Conservation (phyloP, 176 grass and related monocot genomes). For the Oryza brachyantha region DNA sequence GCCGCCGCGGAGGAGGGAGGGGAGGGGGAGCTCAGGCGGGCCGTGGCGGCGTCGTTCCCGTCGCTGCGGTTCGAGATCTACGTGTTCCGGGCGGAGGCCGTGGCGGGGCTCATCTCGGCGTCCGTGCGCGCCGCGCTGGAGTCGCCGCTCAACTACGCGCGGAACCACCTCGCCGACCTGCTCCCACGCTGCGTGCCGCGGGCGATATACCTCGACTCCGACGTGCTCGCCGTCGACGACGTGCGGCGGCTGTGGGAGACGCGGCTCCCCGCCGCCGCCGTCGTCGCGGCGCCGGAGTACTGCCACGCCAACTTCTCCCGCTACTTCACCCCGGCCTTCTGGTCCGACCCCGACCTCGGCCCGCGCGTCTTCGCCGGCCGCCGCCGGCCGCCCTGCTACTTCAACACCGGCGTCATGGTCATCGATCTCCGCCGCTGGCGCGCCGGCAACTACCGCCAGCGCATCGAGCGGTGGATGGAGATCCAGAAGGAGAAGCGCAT, state of each 20-base stretch:
- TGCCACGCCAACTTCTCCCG: slow-evolving; percentile 95
- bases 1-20: neutral
- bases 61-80: slow-evolving; percentile 84
- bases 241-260: slow-evolving; percentile 69
- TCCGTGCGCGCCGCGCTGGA: slow-evolving; percentile 79
- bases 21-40: slow-evolving; percentile 22
- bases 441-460: slow-evolving; percentile 49
- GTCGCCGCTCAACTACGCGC: slow-evolving; percentile 75
- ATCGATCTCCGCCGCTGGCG: slow-evolving; percentile 70
- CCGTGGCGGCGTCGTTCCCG: slow-evolving; percentile 65
- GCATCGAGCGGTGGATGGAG: slow-evolving; percentile 75
- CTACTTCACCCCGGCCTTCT: slow-evolving; percentile 85
- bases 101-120: slow-evolving; percentile 70
- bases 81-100: slow-evolving; percentile 45
- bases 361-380: slow-evolving; percentile 47
- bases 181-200: slow-evolving; percentile 74
- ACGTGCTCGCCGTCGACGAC: slow-evolving; percentile 77
- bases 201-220: slow-evolving; percentile 92
- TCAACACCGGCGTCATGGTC: slow-evolving; percentile 97
- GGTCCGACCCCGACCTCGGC: slow-evolving; percentile 58
- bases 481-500: slow-evolving; percentile 66
- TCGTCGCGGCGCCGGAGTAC: slow-evolving; percentile 90
- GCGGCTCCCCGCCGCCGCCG: slow-evolving; percentile 63
- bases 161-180: slow-evolving; percentile 79
- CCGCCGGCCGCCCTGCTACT: slow-evolving; percentile 73